phyloP scores from a whole-genome alignment of 139 green algal species.

The Asterochloris erici region DNA sequence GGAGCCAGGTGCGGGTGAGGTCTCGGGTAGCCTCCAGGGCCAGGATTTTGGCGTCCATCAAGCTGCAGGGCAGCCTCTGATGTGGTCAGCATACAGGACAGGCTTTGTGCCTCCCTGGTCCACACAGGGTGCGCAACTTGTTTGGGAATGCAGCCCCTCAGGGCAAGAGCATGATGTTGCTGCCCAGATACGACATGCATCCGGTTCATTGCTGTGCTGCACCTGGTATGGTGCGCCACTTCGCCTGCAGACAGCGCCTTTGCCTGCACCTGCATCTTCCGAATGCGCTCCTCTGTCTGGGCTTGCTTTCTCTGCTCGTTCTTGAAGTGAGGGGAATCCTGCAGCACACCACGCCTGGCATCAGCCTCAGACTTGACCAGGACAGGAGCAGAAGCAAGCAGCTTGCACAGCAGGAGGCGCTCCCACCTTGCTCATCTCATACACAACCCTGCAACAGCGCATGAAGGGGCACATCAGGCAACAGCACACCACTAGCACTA shows the following conservation, averaged over 20 bases:
- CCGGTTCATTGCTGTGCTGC: not conserved
- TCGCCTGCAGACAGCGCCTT: constrained; percentile 31
- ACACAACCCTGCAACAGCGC: constrained; percentile 55
- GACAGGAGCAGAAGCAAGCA: not conserved
- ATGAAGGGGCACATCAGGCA: no score
- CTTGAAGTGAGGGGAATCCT: constrained; percentile 79
- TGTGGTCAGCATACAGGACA: not conserved
- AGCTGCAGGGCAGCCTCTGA: constrained; percentile 17
- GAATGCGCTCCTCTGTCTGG: constrained; percentile 49
- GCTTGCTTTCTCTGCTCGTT: constrained; percentile 91
- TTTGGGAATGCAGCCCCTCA: not conserved
- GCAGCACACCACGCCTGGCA: not conserved
- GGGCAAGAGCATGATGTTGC: not conserved
- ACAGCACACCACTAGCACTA: no score
- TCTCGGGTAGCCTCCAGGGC: constrained; percentile 70
- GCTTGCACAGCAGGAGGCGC: not conserved
- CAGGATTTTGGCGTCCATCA: constrained; percentile 46
- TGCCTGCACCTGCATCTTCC: constrained; percentile 32
- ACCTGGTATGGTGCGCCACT: constrained; percentile 44
- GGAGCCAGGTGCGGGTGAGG: constrained; percentile 69
- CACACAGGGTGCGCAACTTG: not conserved
- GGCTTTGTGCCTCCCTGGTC: no score
- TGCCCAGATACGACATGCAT: not conserved
- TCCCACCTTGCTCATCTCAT: constrained; percentile 83
- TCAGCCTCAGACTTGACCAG: not conserved